Base-by-base conservation (phyloP, 2,329 filamentous ascomycete species). In the Xylaria polymorpha region DNA sequence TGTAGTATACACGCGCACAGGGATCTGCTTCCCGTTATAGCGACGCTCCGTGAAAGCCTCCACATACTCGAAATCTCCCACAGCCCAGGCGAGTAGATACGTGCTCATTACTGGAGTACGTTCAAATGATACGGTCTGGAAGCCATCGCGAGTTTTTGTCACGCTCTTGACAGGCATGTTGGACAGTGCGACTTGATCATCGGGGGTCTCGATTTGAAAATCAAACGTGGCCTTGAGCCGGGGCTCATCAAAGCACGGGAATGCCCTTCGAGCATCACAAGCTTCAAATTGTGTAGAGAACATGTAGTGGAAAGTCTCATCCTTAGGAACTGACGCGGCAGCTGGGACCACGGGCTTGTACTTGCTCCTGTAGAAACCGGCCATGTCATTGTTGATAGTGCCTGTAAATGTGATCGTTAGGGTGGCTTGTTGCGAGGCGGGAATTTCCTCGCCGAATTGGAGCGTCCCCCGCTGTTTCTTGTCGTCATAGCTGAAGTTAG, bases 181-280 rank as follows among this genome's bases (percentile, higher is more conserved):
- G 83, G 93, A 97, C 55, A 98, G 85, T 15, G 94, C 96, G 48
- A 94, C 91, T 81, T 96, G 92, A 74, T 95, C 93, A 56, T 92
- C 90, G 18, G 96, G 95, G 56, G 98, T 88, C 83, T 98, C 95
- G 71, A 99, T 92, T 77, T 94, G 88, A 68, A 99, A 92, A 80
- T 98, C 94, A 78, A 98, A 98, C 2, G 94, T 95, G 12, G 96
- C 94, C 83, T 99, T 99, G 72, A 98, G 87, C 77, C 97, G 97
- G 50, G 96, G 96, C 83, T 99, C 96, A 78, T 99, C 96, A 78
- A 98, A 98, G 84, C 96, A 99, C 57, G 96, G 96, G 83, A 99
- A 98, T 9, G 96, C 95, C 74, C 94, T 88, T 73, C 96, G 91
- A 70, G 96, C 96, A 82, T 99, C 96, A 77, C 94, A 97, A 55